Conservation (phyloP, 1,139 yeast species). For the Yamadazyma atmosphaerica region DNA sequence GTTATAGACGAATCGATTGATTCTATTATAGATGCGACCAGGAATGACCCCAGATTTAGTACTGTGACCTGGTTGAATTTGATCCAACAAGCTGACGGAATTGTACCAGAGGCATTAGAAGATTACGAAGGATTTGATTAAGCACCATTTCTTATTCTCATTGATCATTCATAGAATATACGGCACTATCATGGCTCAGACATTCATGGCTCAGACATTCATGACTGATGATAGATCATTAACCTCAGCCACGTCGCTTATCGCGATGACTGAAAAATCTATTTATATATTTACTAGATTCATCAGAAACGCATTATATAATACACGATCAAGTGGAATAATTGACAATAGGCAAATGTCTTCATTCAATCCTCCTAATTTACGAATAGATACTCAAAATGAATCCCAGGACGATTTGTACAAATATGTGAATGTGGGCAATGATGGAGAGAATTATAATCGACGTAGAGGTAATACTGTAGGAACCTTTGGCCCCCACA, state of each 20-base stretch:
- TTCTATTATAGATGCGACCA: slow-evolving; percentile 35
- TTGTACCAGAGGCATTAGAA: slow-evolving; percentile 33
- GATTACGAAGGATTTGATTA: slow-evolving; percentile 16
- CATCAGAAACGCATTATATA: no score
- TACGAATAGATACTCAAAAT: background rate
- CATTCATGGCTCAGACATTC: no score
- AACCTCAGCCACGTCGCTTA: no score
- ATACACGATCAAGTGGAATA: no score
- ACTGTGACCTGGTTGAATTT: slow-evolving; percentile 66
- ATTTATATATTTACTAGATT: no score
- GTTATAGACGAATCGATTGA: slow-evolving; percentile 50
- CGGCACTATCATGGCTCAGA: no score
- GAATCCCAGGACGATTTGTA: slow-evolving; percentile 8
- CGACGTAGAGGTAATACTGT: slow-evolving; percentile 1
- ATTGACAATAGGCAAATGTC: no score
- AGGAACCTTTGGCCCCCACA: background rate
- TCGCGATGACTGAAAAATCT: no score
- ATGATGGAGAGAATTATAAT: background rate
- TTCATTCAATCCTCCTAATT: no score
- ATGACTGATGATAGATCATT: no score
- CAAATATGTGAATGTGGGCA: slow-evolving; percentile 6
- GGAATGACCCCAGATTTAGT: slow-evolving; percentile 26
- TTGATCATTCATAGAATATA: no score
- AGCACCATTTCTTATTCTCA: no score
- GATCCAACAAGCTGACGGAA: slow-evolving; percentile 58